Evolutionary conservation across 73 alveolate genomes (phyloP), one percentile per base, ranked within the genome.

Genomic region (Blepharisma japonicum): DNA sequence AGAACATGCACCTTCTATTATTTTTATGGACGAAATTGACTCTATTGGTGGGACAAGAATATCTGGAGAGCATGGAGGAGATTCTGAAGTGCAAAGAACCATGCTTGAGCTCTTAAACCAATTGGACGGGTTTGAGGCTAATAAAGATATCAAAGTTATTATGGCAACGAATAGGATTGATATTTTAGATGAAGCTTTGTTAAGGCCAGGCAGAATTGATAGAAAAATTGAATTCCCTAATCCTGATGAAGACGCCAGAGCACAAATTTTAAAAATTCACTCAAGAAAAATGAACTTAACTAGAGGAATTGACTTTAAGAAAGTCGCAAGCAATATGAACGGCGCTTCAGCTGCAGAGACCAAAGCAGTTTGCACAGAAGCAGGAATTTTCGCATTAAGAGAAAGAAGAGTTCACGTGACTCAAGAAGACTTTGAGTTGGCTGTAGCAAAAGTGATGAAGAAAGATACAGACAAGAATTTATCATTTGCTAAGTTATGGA

Each of bases 361-460:
- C 67, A 97, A 97, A 88, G 99, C 98, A n/a, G 94, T 86, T 45
- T 92, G 98, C 56, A 80, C 89, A 45, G 98, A 97, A 90, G 99
- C 99, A 6, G 99, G 99, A 38, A 97, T 97, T 99, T 97, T 96
- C 86, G 99, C 99, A 23, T 89, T 97, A 54, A 95, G 99, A 78
- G 99, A 97, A 88, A 94, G 99, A 77, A 96, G 99, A 90, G 94
- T 96, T 84, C 99, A 97, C 82, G 99, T 97, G 66, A 97, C 99
- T 6, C 98, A 97, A 78, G 99, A 97, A 81, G 99, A 97, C 83
- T 97, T 97, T 81, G 99, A 97, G 86, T 92, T 97, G 94, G 97
- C 99, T 6, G 99, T 96, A 7, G 96, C 99, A 11, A 97, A 97
- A 94, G 99, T 97, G 49, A 96, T 94, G 98, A 96, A 96, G 93